Percentiles rank a stretch among this genome's conserved stretches.
Conservation (phyloP, 805 yeast genomes). For the Yamadazyma tumulicola region DNA sequence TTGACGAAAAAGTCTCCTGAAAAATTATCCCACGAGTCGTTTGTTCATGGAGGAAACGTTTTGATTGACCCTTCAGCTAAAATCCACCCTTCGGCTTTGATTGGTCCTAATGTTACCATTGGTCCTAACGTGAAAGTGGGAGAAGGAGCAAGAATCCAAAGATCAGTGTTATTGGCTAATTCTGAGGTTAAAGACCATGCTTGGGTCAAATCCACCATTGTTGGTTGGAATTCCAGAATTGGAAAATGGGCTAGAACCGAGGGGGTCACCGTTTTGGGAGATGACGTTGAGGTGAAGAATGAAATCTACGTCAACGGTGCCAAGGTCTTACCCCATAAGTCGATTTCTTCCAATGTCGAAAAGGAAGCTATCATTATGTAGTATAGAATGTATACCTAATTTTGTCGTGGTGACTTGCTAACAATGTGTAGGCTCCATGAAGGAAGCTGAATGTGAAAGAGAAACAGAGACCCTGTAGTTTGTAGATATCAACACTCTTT, state of each 20-base stretch:
- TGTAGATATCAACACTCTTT: too few species aligned
- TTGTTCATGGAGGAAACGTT: conserved; percentile 79
- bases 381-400: too few species aligned
- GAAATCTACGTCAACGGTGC: conserved; percentile 99
- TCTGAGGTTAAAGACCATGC: conserved; percentile 95
- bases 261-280: conserved; percentile 97
- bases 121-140: conserved; percentile 96
- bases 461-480: too few species aligned
- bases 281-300: conserved; percentile 97
- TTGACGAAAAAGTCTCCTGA: conserved; percentile 76
- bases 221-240: conserved; percentile 98
- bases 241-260: conserved; percentile 99
- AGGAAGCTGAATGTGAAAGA: too few species aligned
- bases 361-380: conserved; percentile 98
- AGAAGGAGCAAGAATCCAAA: conserved; percentile 97
- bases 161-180: conserved; percentile 89
- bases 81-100: conserved; percentile 87
- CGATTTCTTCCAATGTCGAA: conserved; percentile 94
- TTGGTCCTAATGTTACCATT: conserved; percentile 97
- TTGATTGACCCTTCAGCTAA: conserved; percentile 93
- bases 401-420: too few species aligned
- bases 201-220: conserved; percentile 94
- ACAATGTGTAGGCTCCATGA: too few species aligned
- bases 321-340: conserved; percentile 97
- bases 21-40: conserved; percentile 62